A percentile compares a stretch with the other conserved stretches of the same genome.
Evolutionary conservation across 163 green algal species (phyloP).

Genomic region (Chlamydomonas reinhardtii): DNA sequence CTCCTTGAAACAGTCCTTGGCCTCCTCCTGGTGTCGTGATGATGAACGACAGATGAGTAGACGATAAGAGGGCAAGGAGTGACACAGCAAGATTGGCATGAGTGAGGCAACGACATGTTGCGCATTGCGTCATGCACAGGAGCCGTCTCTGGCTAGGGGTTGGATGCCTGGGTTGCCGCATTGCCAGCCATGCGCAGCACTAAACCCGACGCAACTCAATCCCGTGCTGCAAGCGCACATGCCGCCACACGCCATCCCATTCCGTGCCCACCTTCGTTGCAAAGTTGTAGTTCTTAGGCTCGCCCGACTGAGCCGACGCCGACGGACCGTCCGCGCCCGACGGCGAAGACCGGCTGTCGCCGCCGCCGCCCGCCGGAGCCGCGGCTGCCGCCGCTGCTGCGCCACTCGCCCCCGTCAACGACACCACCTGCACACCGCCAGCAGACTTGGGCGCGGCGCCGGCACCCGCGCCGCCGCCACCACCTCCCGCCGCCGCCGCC

Average conservation of each 20-base stretch:
- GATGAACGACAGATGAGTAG: too few relatives aligned
- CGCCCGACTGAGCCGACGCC: slow-evolving; percentile 20
- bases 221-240: too few relatives aligned
- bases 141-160: too few relatives aligned
- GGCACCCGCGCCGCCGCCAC: not conserved
- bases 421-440: slow-evolving; percentile 48
- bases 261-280: slow-evolving; percentile 62
- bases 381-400: slow-evolving; percentile 3
- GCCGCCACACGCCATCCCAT: too few relatives aligned
- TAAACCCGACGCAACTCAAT: too few relatives aligned
- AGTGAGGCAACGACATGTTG: too few relatives aligned
- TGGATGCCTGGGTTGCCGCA: too few relatives aligned
- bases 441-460: not conserved
- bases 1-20: slow-evolving; percentile 89
- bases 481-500: slow-evolving; percentile 33
- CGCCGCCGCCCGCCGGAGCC: not conserved
- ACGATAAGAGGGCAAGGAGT: too few relatives aligned
- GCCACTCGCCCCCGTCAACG: not conserved
- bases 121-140: too few relatives aligned
- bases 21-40: slow-evolving; percentile 69
- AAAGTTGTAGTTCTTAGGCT: slow-evolving; percentile 47
- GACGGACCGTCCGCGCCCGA: slow-evolving; percentile 26
- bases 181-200: too few relatives aligned
- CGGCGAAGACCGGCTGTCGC: slow-evolving; percentile 16
- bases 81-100: too few relatives aligned